Evolutionary conservation across 1,284 basidiomycete genomes (phyloP).

Genomic region (Trichosporon faecale): DNA sequence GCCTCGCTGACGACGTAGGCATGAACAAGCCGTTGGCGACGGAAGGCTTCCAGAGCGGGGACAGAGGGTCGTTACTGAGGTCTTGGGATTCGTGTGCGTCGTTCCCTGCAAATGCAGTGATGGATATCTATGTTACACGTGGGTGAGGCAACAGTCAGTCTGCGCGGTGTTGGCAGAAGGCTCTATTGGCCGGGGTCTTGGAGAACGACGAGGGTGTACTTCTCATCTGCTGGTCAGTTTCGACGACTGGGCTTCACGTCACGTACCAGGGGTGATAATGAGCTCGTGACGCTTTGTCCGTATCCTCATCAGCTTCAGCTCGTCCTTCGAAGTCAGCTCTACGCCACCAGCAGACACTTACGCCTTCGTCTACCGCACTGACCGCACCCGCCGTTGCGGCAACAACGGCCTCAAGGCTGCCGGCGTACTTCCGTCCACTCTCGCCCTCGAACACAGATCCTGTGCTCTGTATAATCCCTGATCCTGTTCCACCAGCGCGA

Average conservation of each 20-base stretch:
- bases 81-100: no score
- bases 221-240: constrained; percentile 59
- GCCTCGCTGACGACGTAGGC: no score
- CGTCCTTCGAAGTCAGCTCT: constrained; percentile 61
- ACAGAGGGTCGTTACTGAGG: no score
- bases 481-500: constrained; percentile 44
- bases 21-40: no score
- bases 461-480: constrained; percentile 70
- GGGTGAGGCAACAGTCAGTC: background rate
- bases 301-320: constrained; percentile 82
- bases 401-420: constrained; percentile 72
- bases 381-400: constrained; percentile 69
- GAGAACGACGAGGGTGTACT: constrained; percentile 76
- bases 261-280: constrained; percentile 82
- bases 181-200: constrained; percentile 62
- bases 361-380: constrained; percentile 53
- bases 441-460: constrained; percentile 86
- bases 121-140: background rate
- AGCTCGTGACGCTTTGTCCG: constrained; percentile 86
- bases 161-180: background rate
- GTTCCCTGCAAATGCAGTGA: no score
- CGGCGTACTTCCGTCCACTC: constrained; percentile 73
- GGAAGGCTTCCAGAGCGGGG: no score
- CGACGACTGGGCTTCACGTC: constrained; percentile 7
- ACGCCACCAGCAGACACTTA: constrained; percentile 17